Evolutionary conservation across 495 filamentous ascomycete species (phyloP).

Genomic region (Lindgomyces ingoldianus): DNA sequence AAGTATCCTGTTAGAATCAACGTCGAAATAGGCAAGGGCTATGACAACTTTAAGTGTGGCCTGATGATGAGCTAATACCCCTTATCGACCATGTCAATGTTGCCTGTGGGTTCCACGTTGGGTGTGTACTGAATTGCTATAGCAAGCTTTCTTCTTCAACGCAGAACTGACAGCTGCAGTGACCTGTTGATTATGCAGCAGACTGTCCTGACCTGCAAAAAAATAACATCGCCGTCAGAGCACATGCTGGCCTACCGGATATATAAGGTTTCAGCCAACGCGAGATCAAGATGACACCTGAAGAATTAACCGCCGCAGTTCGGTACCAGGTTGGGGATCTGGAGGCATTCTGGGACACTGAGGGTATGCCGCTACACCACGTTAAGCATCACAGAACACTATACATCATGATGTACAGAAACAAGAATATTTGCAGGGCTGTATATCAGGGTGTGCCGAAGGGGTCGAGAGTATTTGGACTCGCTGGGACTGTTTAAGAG

Average conservation of each 20-base stretch:
- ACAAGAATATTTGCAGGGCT: slow-evolving; percentile 53
- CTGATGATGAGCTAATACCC: slow-evolving; percentile 62
- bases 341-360: slow-evolving; percentile 57
- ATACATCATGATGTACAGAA: slow-evolving; percentile 59
- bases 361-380: slow-evolving; percentile 58
- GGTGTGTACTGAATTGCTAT: slow-evolving; percentile 12
- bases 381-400: slow-evolving; percentile 56
- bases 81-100: slow-evolving; percentile 64
- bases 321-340: slow-evolving; percentile 64
- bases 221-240: slow-evolving; percentile 57
- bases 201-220: slow-evolving; percentile 58
- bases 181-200: slow-evolving; percentile 59
- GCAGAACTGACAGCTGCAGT: slow-evolving; percentile 4
- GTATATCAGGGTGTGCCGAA: slow-evolving; percentile 55
- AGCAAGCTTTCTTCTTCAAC: neutral
- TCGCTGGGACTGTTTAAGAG: slow-evolving; percentile 55
- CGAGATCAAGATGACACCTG: slow-evolving; percentile 55
- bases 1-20: slow-evolving; percentile 51
- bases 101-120: slow-evolving; percentile 63
- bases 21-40: slow-evolving; percentile 53
- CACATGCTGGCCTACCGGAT: slow-evolving; percentile 63
- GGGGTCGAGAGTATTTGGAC: slow-evolving; percentile 58
- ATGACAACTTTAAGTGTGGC: slow-evolving; percentile 50
- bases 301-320: slow-evolving; percentile 58
- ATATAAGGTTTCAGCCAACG: slow-evolving; percentile 64